A percentile compares a stretch with the other conserved stretches of the same genome.
Evolutionary conservation across 441 rosid species (phyloP).

Genomic region (Lepidium campestre): DNA sequence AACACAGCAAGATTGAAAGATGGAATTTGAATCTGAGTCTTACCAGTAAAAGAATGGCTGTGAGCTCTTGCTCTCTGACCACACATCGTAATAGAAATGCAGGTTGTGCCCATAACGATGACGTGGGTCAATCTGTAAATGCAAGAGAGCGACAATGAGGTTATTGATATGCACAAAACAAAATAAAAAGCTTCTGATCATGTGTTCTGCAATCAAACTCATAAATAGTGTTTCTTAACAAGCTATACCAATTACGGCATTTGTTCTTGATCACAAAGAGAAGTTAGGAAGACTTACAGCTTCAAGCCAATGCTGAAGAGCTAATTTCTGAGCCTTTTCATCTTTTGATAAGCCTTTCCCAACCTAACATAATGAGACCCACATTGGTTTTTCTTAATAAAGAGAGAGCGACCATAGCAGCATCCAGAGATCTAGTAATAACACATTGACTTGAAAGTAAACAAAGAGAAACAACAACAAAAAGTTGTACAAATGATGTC

Average conservation of each 20-base stretch:
- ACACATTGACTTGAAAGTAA: not conserved
- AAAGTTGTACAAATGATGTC: not conserved
- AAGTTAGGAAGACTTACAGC: slow-evolving; percentile 30
- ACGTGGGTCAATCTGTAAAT: slow-evolving; percentile 52
- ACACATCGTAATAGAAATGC: slow-evolving; percentile 43
- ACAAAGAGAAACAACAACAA: not conserved
- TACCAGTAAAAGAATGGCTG: slow-evolving; percentile 61
- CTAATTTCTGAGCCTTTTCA: slow-evolving; percentile 41
- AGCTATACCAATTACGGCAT: not conserved
- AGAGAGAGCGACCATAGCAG: too few relatives aligned
- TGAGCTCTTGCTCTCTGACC: slow-evolving; percentile 35
- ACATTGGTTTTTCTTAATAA: not conserved
- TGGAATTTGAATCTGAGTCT: not conserved
- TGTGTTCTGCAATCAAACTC: not conserved
- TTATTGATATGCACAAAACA: not conserved
- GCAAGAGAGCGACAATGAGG: not conserved
- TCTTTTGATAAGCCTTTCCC: slow-evolving; percentile 45
- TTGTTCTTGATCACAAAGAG: not conserved
- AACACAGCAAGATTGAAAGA: not conserved
- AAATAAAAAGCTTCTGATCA: not conserved
- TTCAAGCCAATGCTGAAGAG: slow-evolving; percentile 60
- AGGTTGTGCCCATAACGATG: slow-evolving; percentile 59
- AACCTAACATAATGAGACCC: slow-evolving; percentile 23
- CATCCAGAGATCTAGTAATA: not conserved
- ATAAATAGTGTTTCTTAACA: not conserved